Evolutionary conservation across 768 basidiomycete genomes (phyloP), one percentile per base, ranked within the genome.

Genomic region (Gelatoporia subvermispora): DNA sequence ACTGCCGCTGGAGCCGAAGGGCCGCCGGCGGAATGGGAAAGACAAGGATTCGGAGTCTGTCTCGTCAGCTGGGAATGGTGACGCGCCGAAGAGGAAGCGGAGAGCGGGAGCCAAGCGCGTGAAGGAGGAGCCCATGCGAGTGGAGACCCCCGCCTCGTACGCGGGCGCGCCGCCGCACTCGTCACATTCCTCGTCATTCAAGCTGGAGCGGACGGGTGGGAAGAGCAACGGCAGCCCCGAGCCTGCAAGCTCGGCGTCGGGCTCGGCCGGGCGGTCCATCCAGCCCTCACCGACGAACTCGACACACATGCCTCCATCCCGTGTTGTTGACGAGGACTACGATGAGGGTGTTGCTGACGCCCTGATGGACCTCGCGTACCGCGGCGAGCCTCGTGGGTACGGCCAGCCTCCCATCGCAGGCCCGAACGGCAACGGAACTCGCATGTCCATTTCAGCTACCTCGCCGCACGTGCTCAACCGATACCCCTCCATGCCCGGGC

Each of bases 291-390:
- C 87, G 1, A 87, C 79, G 2, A 79, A 75, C 49, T 76, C 73
- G 17, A 74, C 76, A 7, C 76, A 81, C 45, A 68, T 78, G 34
- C 77, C 81, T 16, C 82, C 84, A 7, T 72, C 81, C 10, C 76
- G 93, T 7, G 69, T 78, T 1, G 77, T 94, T 16, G 92, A 96
- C 59, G 93, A 98, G 56, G 88, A 96, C 58, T 96, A 96, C 57
- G 93, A 98, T 57, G 93, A 93, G 65, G 88, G 86, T 21, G 88
- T 83, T n/a, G 82, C 89, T 3, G 91, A 92, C 56, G 81, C 88
- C 0, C 70, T 96, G 28, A 88, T 96, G 66, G 81, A 77, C 2
- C 73, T 96, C 24, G 49, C 55, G 25, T 61, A 59, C 46, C 60
- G 63, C 40, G 50, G 59, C 4, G 59, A 60, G 28, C 50, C 53